Conservation (phyloP, 345 rosid genomes). For the Eucalyptus rudis region DNA sequence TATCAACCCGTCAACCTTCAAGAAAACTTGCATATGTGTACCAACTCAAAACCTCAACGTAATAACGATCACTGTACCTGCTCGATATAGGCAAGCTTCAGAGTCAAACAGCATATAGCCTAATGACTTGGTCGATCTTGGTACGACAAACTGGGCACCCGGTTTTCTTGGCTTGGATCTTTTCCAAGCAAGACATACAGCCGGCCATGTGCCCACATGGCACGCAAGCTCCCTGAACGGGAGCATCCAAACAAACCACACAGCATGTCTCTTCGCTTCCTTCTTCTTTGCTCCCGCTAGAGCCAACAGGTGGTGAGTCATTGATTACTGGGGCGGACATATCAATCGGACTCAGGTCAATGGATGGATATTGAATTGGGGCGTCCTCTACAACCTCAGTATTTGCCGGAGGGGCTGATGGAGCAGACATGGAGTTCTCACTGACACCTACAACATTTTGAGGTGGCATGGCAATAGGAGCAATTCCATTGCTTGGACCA, state of each 20-base stretch:
- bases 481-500: not conserved
- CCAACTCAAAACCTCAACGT: not conserved
- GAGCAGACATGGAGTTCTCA: not conserved
- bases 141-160: slow-evolving; percentile 96
- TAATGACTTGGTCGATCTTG: slow-evolving; percentile 69
- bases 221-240: slow-evolving; percentile 85
- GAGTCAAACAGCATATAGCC: slow-evolving; percentile 59
- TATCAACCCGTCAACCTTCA: not conserved
- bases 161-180: slow-evolving; percentile 76
- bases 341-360: slow-evolving; percentile 51
- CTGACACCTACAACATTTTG: not conserved
- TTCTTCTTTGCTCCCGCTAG: slow-evolving; percentile 26
- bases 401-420: slow-evolving; percentile 56
- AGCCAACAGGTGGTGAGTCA: not conserved
- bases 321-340: slow-evolving; percentile 7
- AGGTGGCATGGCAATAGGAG: not conserved
- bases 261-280: slow-evolving; percentile 27
- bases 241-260: slow-evolving; percentile 86
- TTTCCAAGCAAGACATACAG: slow-evolving; percentile 83
- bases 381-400: slow-evolving; percentile 35
- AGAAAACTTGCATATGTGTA: not conserved
- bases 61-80: not conserved
- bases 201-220: slow-evolving; percentile 99
- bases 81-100: not conserved
- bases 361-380: slow-evolving; percentile 69